Conservation (phyloP, 352 stramenopile genomes). For the Globisporangium echinulatum region DNA sequence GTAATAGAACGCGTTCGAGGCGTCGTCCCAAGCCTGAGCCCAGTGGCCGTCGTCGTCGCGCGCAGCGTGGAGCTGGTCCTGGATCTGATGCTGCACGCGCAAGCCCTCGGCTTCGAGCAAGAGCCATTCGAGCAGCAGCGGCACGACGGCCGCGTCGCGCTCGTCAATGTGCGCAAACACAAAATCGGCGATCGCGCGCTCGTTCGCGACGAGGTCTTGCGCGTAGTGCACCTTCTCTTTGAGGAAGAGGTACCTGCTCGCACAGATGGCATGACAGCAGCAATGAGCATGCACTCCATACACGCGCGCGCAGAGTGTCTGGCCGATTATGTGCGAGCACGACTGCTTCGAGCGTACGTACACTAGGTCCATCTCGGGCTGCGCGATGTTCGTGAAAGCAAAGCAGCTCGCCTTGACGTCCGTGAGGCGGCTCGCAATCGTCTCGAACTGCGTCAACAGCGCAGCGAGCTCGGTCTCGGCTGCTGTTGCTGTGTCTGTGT, state of each 20-base stretch:
- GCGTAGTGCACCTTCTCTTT: slow-evolving; percentile 79
- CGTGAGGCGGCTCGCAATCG: slow-evolving; percentile 43
- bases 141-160: slow-evolving; percentile 47
- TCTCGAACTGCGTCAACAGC: slow-evolving; percentile 42
- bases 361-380: slow-evolving; percentile 59
- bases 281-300: too few species aligned
- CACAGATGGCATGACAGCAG: background rate
- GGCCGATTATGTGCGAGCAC: too few species aligned
- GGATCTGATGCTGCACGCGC: slow-evolving; percentile 55
- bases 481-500: background rate
- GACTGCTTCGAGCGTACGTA: slow-evolving; percentile 13
- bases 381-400: slow-evolving; percentile 48
- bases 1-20: slow-evolving; percentile 56
- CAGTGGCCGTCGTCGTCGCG: slow-evolving; percentile 46
- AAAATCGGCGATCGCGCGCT: slow-evolving; percentile 58
- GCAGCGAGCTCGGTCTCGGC: slow-evolving; percentile 39
- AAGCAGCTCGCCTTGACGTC: slow-evolving; percentile 66
- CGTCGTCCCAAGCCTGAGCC: slow-evolving; percentile 63
- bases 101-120: slow-evolving; percentile 65
- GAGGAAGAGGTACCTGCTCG: slow-evolving; percentile 57
- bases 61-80: slow-evolving; percentile 39
- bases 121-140: slow-evolving; percentile 69
- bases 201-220: slow-evolving; percentile 58
- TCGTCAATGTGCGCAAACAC: slow-evolving; percentile 55
- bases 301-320: too few species aligned